Evolutionary conservation across 2,329 filamentous ascomycete genomes (phyloP), one percentile per base, ranked within the genome.

Genomic region (Polytolypa hystricis): DNA sequence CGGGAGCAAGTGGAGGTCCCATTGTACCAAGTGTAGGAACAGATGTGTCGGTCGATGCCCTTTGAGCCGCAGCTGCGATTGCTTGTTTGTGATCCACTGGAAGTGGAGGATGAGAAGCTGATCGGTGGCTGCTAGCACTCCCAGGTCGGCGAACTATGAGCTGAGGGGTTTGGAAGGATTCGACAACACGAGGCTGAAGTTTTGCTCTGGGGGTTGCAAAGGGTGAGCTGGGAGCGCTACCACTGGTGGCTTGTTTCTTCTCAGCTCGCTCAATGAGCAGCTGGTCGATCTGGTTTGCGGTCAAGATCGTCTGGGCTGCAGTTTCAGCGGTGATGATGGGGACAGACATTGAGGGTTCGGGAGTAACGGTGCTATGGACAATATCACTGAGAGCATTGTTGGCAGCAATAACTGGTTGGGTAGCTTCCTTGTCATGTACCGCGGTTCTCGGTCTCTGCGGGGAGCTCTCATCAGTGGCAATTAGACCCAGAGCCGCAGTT

Each of bases 1-100:
- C 84, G 20, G 87, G 84, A 49, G 83, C 71, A 28, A 76, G 58
- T n/a, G 89, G 89, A 32, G 89, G 89, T 2, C 81, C 85, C 87
- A 95, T 95, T 25, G 61, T 49, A 40, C 66, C 57, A 36, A 60
- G 47, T 18, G 64, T 9, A 10, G 34, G 26, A 9, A 14, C n/a
- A 52, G 37, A 50, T 51, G n/a, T n/a, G 54, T 48, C 67, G 55
- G 52, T 70, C 50, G 42, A 69, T 18, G 71, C 68, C 43, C 77
- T 79, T 50, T 74, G 68, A 37, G 70, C 65, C 26, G 83, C 84
- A 33, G 84, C 84, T 50, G 89, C 80, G 48, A 95, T 94, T 40
- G 73, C 79, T 60, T 91, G 76, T 47, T 77, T 83, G 57, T 94
- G 86, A 55, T 95, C 87, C 9, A 68, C 49, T 27, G 87, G 89